A percentile compares a stretch with the other conserved stretches of the same genome.
Conservation (phyloP, 1,284 basidiomycete species). For the Nidula niveotomentosa region DNA sequence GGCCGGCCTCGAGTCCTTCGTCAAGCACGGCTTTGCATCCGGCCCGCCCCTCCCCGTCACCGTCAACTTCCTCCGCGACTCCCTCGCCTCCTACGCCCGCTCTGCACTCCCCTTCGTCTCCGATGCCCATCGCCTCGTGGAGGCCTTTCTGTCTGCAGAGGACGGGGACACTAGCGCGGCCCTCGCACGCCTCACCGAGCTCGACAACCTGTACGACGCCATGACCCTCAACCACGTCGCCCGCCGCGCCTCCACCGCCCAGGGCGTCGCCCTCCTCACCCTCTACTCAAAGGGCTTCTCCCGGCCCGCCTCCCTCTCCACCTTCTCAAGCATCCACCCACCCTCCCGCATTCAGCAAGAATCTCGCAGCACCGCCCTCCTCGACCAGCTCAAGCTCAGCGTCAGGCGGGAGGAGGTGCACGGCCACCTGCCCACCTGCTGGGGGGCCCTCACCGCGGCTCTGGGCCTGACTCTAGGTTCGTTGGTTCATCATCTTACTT, state of each 20-base stretch:
- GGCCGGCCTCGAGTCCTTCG: constrained; percentile 88
- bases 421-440: constrained; percentile 90
- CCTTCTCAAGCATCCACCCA: constrained; percentile 16
- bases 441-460: constrained; percentile 82
- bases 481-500: constrained; percentile 15
- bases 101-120: constrained; percentile 78
- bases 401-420: constrained; percentile 64
- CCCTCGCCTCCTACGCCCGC: constrained; percentile 72
- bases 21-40: constrained; percentile 80
- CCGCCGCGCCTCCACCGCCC: constrained; percentile 84
- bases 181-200: constrained; percentile 34
- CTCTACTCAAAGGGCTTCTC: constrained; percentile 85
- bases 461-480: constrained; percentile 75
- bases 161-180: constrained; percentile 8
- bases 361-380: constrained; percentile 33
- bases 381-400: constrained; percentile 67
- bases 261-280: constrained; percentile 92
- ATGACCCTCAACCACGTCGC: constrained; percentile 91
- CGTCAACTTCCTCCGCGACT: constrained; percentile 68
- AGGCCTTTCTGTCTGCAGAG: constrained; percentile 14
- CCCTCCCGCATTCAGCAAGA: constrained; percentile 15
- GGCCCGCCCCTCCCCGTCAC: constrained; percentile 34
- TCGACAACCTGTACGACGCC: constrained; percentile 82
- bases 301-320: constrained; percentile 36
- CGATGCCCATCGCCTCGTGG: constrained; percentile 56